Base-by-base conservation (phyloP, 169 alveolate genomes). In the Fabrea salina region DNA sequence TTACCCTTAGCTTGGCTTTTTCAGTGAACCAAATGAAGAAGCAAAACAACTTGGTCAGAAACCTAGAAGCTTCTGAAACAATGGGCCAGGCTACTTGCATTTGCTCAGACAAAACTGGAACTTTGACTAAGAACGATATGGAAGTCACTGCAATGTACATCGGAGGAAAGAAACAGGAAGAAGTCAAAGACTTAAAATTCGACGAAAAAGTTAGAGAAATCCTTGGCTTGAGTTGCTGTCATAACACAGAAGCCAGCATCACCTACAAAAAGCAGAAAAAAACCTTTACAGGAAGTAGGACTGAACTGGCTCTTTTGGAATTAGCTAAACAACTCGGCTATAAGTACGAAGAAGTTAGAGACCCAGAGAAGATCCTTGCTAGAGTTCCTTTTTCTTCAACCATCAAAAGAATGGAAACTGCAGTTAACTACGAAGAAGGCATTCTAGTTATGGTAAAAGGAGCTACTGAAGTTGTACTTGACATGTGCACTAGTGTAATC, bases 101-200 rank as follows among this genome's bases (percentile, higher is more conserved):
- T 68, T 98, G 99, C 88, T 92, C 98, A 61, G 99, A 98, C 92
- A 98, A 98, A 92, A 98, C 99, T 19, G 99, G 99, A 27, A 97
- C 99, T 19, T 84, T 98, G 64, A 98, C 99, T 2, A 96, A 96
- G 83, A 98, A 98, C 53, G 89, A 91, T 68, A 97, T 97, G 99
- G 95, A 97, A 41, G 97, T 97, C 43, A 93, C 88, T 32, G 86
- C 82, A 53, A 30, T 72, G 51, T 64, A 75, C 79, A n/a, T 57
- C 51, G 49, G 75, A 81, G 13, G 49, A 30, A 11, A 75, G 64
- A n/a, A 74, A 59, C 75, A 57, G 37, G 82, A 79, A 49, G 66
- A 37, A 13, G 27, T 22, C 33, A 16, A 19, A 4, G 27, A 33
- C 30, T 19, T 19, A 32, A 22, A 32, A 2, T n/a, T n/a, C n/a